Percentiles rank a stretch among this genome's conserved stretches.
Conservation (phyloP, 2,329 filamentous ascomycete genomes). For the Huntiella omanensis region DNA sequence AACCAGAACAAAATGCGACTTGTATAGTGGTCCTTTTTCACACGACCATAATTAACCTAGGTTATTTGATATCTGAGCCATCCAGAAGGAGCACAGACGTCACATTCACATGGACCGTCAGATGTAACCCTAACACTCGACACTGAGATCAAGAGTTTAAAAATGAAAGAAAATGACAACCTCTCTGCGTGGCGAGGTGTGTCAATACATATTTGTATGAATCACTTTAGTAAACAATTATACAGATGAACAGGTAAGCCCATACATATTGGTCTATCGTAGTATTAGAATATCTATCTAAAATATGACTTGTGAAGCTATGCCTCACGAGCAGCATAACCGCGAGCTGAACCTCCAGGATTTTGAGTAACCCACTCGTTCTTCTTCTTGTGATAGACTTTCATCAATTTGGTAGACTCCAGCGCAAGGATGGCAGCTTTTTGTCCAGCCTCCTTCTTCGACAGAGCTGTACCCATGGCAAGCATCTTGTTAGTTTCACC, state of each 20-base stretch:
- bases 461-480: slow-evolving; percentile 42
- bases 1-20: no score
- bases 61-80: no score
- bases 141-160: no score
- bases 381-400: slow-evolving; percentile 29
- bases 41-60: no score
- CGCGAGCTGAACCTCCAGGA: neutral
- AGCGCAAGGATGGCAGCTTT: slow-evolving; percentile 47
- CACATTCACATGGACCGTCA: no score
- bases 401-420: slow-evolving; percentile 45
- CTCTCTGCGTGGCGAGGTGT: no score
- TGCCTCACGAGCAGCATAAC: neutral
- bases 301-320: neutral
- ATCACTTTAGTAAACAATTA: no score
- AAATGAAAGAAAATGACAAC: no score
- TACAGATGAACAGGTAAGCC: neutral
- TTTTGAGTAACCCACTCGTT: slow-evolving; percentile 16
- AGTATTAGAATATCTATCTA: neutral
- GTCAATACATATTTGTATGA: no score
- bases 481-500: slow-evolving; percentile 44
- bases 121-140: no score
- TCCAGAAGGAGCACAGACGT: no score
- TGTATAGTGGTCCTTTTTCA: no score
- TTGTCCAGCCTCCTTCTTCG: slow-evolving; percentile 50
- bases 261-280: neutral